Base-by-base conservation (phyloP, 2,329 filamentous ascomycete genomes). In the Exophiala sideris region DNA sequence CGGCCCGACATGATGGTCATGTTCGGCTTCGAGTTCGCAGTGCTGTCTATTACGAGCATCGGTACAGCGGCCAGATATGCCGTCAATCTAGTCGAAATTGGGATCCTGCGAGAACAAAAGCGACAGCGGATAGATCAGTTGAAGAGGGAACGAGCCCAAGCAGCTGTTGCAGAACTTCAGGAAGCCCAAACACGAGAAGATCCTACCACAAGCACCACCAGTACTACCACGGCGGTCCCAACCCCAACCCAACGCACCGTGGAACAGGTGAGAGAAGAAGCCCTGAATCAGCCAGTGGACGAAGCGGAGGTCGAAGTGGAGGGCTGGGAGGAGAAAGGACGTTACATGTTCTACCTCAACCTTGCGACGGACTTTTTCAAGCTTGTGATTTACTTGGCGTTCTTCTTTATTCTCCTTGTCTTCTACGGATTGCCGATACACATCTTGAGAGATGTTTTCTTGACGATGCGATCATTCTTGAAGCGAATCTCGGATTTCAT, bases 1-100 rank as follows among this genome's bases (percentile, higher is more conserved):
- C 81, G 88, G n/a, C 91, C 92, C 0, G 94, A 95, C 55, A 97
- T 99, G 88, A 99, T 97, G 91, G 91, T 99, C 59, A 97, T 99
- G 91, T 99, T 99, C 67, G 84, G 95, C 5, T 99, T 99, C 65
- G 94, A 99, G 70, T 97, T 97, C 67, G 91, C 92, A 35, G 85
- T 99, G 40, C 75, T 97, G 56, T 80, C 84, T 2, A 86, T 95
- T 8, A 86, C 85, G 48, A 95, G 92, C 1, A 77, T 84, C 48
- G 91, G 92, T 45, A 96, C 91, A 0, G 80, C 83, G 1, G 77
- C 84, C 50, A 85, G 91, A 56, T 99, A 99, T 70, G 70, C 81
- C 16, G 80, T 97, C 47, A 88, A 87, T 3, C 72, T 96, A 40
- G 76, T 85, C 7, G 94, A 99, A 70, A 82, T 88, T 44, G 81